Evolutionary conservation across 768 basidiomycete species (phyloP).

Genomic region (Lentinula raphanica): DNA sequence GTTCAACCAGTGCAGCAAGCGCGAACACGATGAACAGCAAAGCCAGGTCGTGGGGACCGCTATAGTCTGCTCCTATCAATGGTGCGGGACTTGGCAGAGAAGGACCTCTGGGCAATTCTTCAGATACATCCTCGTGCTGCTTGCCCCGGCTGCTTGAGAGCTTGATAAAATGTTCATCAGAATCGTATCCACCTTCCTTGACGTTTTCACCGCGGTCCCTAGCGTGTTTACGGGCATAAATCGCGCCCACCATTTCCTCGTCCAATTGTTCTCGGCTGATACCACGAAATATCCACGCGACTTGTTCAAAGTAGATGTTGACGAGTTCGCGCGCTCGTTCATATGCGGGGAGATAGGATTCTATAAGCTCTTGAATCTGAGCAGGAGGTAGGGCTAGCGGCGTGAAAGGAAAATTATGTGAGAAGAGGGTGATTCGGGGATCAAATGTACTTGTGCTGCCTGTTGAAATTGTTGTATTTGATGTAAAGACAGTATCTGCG

Average conservation of each 20-base stretch:
- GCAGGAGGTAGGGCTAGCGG: slow-evolving; percentile 42
- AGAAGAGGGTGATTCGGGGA: slow-evolving; percentile 29
- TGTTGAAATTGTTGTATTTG: neutral
- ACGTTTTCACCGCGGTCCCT: slow-evolving; percentile 12
- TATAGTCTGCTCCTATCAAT: slow-evolving; percentile 29
- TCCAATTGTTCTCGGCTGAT: slow-evolving; percentile 41
- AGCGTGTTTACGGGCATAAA: slow-evolving; percentile 26
- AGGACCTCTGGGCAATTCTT: neutral
- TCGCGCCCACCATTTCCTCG: slow-evolving; percentile 34
- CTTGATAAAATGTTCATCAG: slow-evolving; percentile 4
- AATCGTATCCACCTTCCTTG: slow-evolving; percentile 17
- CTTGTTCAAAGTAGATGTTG: slow-evolving; percentile 41
- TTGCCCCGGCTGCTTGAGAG: neutral
- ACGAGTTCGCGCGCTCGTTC: slow-evolving; percentile 41
- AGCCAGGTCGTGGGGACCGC: slow-evolving; percentile 44
- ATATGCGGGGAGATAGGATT: slow-evolving; percentile 49
- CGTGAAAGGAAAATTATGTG: slow-evolving; percentile 59
- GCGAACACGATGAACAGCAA: slow-evolving; percentile 48
- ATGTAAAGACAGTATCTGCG: neutral
- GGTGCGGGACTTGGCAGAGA: slow-evolving; percentile 9
- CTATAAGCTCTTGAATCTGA: slow-evolving; percentile 45
- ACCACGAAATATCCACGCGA: slow-evolving; percentile 48
- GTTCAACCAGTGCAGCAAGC: slow-evolving; percentile 43
- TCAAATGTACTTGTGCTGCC: neutral
- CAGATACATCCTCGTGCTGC: neutral